phyloP scores from a whole-genome alignment of 768 basidiomycete species.

The Mycena capillaripes region DNA sequence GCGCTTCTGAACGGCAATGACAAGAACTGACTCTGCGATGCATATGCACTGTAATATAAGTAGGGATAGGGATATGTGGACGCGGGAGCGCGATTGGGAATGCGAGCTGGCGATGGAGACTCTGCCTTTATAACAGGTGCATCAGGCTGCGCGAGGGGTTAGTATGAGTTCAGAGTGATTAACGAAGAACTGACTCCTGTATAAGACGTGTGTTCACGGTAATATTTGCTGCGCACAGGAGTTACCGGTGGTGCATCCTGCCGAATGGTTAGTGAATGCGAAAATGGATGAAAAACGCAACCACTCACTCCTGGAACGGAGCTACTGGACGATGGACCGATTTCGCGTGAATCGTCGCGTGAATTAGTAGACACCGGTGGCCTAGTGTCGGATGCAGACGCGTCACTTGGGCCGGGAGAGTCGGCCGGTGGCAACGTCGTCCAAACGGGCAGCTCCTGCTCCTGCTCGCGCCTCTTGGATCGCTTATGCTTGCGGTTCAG shows the following conservation, averaged over 20 bases:
- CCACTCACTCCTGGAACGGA: slow-evolving; percentile 55
- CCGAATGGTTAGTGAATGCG: slow-evolving; percentile 1
- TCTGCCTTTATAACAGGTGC: slow-evolving; percentile 24
- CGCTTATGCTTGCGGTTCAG: slow-evolving; percentile 68
- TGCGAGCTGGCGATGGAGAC: slow-evolving; percentile 44
- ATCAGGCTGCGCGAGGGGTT: slow-evolving; percentile 11
- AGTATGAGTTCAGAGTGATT: background rate
- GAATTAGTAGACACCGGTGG: slow-evolving; percentile 64
- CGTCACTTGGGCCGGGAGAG: slow-evolving; percentile 67
- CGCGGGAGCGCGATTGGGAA: slow-evolving; percentile 39
- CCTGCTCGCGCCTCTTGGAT: slow-evolving; percentile 60
- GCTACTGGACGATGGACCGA: slow-evolving; percentile 28
- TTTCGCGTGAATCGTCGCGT: slow-evolving; percentile 65
- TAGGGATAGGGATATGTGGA: slow-evolving; percentile 50
- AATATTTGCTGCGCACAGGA: slow-evolving; percentile 73
- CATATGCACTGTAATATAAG: slow-evolving; percentile 47
- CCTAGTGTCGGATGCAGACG: slow-evolving; percentile 57
- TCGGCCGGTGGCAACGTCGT: slow-evolving; percentile 51
- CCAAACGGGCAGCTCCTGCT: slow-evolving; percentile 41
- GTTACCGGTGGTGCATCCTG: slow-evolving; percentile 62
- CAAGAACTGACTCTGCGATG: slow-evolving; percentile 39
- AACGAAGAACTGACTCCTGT: slow-evolving; percentile 40
- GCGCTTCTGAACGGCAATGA: slow-evolving; percentile 47
- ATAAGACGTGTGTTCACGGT: slow-evolving; percentile 65
- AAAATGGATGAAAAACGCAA: slow-evolving; percentile 49